Base-by-base conservation (phyloP, 345 rosid species). In the Citrus glauca region DNA sequence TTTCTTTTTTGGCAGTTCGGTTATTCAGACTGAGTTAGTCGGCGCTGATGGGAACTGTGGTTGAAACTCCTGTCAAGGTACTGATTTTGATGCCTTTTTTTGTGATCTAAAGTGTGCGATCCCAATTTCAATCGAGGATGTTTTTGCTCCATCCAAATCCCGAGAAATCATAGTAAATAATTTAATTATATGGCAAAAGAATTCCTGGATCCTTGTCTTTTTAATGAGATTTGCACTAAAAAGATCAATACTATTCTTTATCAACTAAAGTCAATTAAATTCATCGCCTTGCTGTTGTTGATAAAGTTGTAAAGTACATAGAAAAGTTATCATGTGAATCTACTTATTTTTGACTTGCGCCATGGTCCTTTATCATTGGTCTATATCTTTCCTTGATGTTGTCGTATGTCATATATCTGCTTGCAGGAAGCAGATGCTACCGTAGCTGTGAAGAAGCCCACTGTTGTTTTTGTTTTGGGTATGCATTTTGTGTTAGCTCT, bases 401-500 rank as follows among this genome's bases (percentile, higher is more conserved):
- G 35, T 25, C 73, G 69, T 16, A 11, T 78, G 53, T 68, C 69
- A 42, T 53, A 55, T 74, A 25, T 59, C 40, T 69, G 62, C 67
- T 74, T 84, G 57, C 89, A 94, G 98, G 90, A 81, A 73, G 76
- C 80, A 77, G 78, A 81, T 57, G 87, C 81, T 80, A 85, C 53
- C 73, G 33, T 82, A 55, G 75, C 77, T 57, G 87, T 81, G 82
- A 91, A 91, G 86, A 91, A 93, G 64, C 90, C 94, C 22, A 87
- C 78, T 2, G 92, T 95, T 71, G 91, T 95, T 81, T 95, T 95
- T 86, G 98, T 95, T 82, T 75, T 95, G 82, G 98, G 98, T 95
- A 78, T 84, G 86, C 64, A 40, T 73, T 22, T 53, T 45, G 62
- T 64, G 27, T 75, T 62, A 28, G 19, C 16, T 59, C 9, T 66